Base-by-base conservation (phyloP, 2,329 filamentous ascomycete species). In the Pyricularia grisea region DNA sequence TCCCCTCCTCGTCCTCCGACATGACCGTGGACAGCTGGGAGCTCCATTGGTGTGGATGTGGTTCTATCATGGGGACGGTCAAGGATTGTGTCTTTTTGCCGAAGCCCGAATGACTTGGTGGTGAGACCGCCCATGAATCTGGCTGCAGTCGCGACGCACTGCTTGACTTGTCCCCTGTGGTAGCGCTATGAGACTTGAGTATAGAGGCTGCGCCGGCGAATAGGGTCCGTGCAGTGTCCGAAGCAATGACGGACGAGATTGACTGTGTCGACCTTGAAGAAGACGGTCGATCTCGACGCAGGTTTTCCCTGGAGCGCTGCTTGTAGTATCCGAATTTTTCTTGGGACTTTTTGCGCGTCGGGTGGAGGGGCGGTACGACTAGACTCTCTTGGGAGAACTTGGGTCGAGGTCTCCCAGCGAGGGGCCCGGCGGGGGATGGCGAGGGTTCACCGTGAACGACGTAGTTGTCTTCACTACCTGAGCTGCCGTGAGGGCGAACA, bases 331-430 rank as follows among this genome's bases (percentile, higher is more conserved):
- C 81, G 31, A 85, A 78, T 27, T 78, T 80, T 65, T 88, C 85
- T 65, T 79, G 79, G 1, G 84, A 84, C 28, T 77, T 78, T 71
- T 80, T 80, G 73, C 79, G 82, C 68, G 77, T 77, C 10, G 85
- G 81, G 65, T 81, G 80, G 23, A 90, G 77, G 0, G 87, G 87
- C 10, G 85, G 80, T 17, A 89, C 85, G 14, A 86, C 74, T 33
- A 90, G 78, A 71, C 87, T 89, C 73, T 89, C 87, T 71, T 86
- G 86, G 0, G 88, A 89, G 74, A 85, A 89, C 69, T 82, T 81
- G 25, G 78, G 77, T 6, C 79, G 79, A 1, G 78, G 71, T 27
- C 73, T 77, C 55, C 80, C 78, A 30, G 72, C 74, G 31, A 76
- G 73, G 12, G 79, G 81, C 30, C 74, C 74, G 17, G 82, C 79